These are phyloP conservation scores for Musa troglodytarum DNA, from an alignment of 176 grass and related monocot species.

Conservation along the genomic window DNA sequence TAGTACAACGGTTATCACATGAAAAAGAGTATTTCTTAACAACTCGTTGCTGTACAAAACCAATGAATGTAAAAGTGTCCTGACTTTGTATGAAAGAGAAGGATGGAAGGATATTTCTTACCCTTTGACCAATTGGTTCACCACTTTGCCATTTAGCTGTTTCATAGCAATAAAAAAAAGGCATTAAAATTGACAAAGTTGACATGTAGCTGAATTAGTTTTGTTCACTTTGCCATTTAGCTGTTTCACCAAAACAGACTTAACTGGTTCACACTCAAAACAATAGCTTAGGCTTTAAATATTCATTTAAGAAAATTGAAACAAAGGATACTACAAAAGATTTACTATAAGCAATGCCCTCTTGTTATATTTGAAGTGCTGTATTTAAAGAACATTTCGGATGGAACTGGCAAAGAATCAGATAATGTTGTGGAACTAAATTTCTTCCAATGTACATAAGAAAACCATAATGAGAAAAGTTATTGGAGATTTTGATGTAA, in stretches of 20 bases:
- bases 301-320: too few relatives aligned
- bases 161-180: conserved; percentile 24
- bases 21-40: not conserved
- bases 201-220: too few relatives aligned
- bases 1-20: not conserved
- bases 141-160: conserved; percentile 53
- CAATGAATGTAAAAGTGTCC: not conserved
- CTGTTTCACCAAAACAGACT: too few relatives aligned
- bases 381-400: not conserved
- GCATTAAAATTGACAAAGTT: too few relatives aligned
- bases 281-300: too few relatives aligned
- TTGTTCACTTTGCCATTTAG: too few relatives aligned
- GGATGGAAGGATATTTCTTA: conserved; percentile 18
- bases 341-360: not conserved
- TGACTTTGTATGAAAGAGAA: too few relatives aligned
- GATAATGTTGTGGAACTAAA: not conserved
- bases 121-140: conserved; percentile 88
- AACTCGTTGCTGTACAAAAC: not conserved
- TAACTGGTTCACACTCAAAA: too few relatives aligned
- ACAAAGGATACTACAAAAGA: not conserved
- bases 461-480: not conserved
- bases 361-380: not conserved
- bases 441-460: not conserved
- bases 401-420: not conserved
- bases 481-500: not conserved